Conservation (phyloP, 768 basidiomycete species). For the Tephrocybe rancida region DNA sequence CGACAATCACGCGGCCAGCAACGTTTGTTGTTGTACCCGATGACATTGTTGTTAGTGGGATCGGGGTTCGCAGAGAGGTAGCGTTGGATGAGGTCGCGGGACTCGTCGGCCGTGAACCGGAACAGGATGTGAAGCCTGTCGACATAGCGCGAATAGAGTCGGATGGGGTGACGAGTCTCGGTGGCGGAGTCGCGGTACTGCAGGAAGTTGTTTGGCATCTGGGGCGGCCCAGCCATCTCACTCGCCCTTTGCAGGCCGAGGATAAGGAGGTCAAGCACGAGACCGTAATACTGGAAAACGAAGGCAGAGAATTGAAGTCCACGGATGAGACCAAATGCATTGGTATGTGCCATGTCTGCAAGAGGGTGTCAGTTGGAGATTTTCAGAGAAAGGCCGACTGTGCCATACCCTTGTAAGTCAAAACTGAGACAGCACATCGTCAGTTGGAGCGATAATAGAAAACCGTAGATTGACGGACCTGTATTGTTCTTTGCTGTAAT, state of each 20-base stretch:
- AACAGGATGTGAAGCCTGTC: constrained; percentile 95
- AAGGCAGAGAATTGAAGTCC: constrained; percentile 98
- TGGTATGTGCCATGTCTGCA: constrained; percentile 93
- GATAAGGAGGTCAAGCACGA: constrained; percentile 93
- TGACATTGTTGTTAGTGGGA: constrained; percentile 98
- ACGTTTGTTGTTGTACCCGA: constrained; percentile 98
- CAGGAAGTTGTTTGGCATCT: constrained; percentile 97
- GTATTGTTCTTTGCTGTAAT: constrained; percentile 99
- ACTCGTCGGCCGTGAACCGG: constrained; percentile 97
- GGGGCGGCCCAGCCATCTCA: constrained; percentile 98
- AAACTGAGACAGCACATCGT: constrained; percentile 36
- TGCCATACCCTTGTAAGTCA: constrained; percentile 80
- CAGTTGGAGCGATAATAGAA: background rate
- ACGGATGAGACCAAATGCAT: constrained; percentile 95
- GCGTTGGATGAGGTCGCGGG: constrained; percentile 95
- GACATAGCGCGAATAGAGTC: constrained; percentile 95
- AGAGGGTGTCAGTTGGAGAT: constrained; percentile 4
- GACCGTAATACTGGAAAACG: constrained; percentile 98
- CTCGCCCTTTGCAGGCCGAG: constrained; percentile 97
- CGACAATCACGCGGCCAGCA: constrained; percentile 99
- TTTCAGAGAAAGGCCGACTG: background rate
- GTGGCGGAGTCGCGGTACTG: constrained; percentile 95
- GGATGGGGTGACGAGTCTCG: constrained; percentile 97
- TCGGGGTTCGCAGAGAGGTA: constrained; percentile 98
- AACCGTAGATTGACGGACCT: constrained; percentile 32